Evolutionary conservation across 176 grass and related monocot genomes (phyloP), one percentile per base, ranked within the genome.

Genomic region (Zizania latifolia): DNA sequence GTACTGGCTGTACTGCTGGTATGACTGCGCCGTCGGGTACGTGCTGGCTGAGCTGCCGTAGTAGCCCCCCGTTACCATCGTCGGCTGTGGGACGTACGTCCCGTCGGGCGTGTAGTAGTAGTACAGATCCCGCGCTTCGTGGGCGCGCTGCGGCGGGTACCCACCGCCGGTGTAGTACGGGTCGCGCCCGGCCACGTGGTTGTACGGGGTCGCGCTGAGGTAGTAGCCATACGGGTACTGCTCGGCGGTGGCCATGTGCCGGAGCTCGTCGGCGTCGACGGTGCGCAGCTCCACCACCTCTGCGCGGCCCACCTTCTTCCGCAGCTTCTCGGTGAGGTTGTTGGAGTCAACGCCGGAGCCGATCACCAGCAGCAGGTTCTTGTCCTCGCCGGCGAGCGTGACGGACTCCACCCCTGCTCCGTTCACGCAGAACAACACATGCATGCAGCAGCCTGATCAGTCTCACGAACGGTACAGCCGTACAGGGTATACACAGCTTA

Each of bases 191-290:
- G 50, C 37, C 0, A 6, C 24, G 24, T 85, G 77, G n/a, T 41
- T 57, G 84, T 86, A 87, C 58, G 73, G 79, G 73, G 67, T 73
- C 0, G 67, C 38, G 67, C 50, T 77, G 12, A 67, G 74, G 73
- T 83, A 75, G 85, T 76, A 75, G 41, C 85, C 74, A 59, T 82
- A 87, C 3, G 74, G 19, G 32, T 83, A 74, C 6, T 72, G 74
- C 7, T 71, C 72, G n/a, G 10, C 48, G 62, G 17, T 26, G 19
- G 22, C 32, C n/a, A n/a, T n/a, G 21, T 24, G 32, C 23, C 7
- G 5, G 61, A 61, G 63, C 5, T 70, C 73, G 29, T 72, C 56
- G 45, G 32, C 59, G 33, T 74, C 80, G 32, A 87, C 59, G 50
- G 74, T 83, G 48, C 68, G 74, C 60, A 87, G 75, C 78, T 80